phyloP scores from a whole-genome alignment of 345 rosid species.

The Eucalyptus brandiana region DNA sequence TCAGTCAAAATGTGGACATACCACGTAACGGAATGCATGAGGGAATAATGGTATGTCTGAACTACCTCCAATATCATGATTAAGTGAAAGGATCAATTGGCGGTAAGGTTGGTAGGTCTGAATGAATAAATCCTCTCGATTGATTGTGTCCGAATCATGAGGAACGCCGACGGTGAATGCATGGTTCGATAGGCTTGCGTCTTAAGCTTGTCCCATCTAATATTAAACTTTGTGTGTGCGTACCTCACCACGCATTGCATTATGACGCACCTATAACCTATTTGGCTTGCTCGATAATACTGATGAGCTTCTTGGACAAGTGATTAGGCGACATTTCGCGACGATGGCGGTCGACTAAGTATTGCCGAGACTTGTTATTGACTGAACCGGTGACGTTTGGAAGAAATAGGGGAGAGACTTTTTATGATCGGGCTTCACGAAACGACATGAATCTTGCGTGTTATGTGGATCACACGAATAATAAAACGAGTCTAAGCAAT shows the following conservation, averaged over 20 bases:
- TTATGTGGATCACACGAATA: background rate
- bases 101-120: background rate
- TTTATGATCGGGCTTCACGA: background rate
- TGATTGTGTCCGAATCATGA: background rate
- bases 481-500: background rate
- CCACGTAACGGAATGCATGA: background rate
- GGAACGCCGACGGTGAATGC: background rate
- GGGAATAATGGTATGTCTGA: background rate
- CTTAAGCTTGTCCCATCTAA: background rate
- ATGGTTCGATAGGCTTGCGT: background rate
- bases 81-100: background rate
- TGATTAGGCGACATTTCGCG: background rate
- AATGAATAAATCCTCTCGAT: background rate
- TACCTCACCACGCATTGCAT: background rate
- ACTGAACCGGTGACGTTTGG: background rate
- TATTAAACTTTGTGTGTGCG: background rate
- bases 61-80: background rate
- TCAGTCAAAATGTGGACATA: background rate
- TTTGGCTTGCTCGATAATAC: background rate
- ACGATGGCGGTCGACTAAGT: background rate
- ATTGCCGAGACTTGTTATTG: background rate
- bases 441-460: background rate
- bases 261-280: background rate
- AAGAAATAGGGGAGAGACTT: background rate
- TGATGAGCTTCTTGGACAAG: background rate